These are phyloP conservation scores for Pichia sp. DNA, from an alignment of 1,139 yeast genomes.

Conservation along the genomic window DNA sequence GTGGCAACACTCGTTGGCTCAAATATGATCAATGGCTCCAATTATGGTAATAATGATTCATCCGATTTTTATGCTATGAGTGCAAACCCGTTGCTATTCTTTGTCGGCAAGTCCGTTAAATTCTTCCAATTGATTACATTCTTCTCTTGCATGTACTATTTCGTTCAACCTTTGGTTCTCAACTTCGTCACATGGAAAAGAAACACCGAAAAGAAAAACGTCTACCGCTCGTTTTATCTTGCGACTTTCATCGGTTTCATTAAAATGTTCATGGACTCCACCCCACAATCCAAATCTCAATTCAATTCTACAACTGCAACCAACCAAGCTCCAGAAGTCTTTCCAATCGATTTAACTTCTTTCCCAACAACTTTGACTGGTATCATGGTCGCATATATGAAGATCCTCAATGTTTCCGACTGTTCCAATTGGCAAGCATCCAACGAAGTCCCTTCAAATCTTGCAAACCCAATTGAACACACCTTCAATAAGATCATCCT, in stretches of 20 bases:
- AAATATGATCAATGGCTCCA: constrained; percentile 17
- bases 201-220: background rate
- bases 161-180: constrained; percentile 9
- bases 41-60: constrained; percentile 17
- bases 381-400: constrained; percentile 8
- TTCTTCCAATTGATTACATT: constrained; percentile 11
- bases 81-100: constrained; percentile 7
- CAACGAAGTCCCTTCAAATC: background rate
- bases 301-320: background rate
- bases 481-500: constrained; percentile 14
- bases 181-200: constrained; percentile 3
- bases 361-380: constrained; percentile 11
- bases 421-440: constrained; percentile 1
- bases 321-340: constrained; percentile 5
- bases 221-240: constrained; percentile 3
- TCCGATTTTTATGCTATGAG: constrained; percentile 5
- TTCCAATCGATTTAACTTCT: constrained; percentile 9
- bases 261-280: background rate
- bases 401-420: constrained; percentile 3
- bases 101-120: constrained; percentile 4
- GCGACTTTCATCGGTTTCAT: background rate
- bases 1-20: constrained; percentile 32
- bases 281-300: background rate
- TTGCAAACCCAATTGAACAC: constrained; percentile 11
- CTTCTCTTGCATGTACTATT: constrained; percentile 13